Conservation (phyloP, 179 eudicot genomes). For the Vitellaria paradoxa region DNA sequence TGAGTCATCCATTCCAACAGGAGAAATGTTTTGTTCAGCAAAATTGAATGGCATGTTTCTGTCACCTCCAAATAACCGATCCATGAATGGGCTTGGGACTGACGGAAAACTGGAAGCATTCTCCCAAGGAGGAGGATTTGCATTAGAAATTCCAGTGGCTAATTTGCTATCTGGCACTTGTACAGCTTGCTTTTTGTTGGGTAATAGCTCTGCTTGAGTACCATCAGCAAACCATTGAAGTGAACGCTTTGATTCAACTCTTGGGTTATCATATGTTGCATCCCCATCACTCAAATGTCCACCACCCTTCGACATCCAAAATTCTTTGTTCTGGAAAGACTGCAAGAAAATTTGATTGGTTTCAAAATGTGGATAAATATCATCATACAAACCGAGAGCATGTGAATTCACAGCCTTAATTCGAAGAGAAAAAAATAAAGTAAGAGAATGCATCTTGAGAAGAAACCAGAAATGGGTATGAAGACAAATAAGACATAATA, state of each 20-base stretch:
- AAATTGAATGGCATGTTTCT: conserved; percentile 19
- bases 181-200: conserved; percentile 44
- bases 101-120: conserved; percentile 31
- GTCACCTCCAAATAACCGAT: conserved; percentile 43
- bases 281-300: conserved; percentile 21
- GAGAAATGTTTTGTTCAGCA: conserved; percentile 19
- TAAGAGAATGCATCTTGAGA: neutral
- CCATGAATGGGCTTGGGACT: conserved; percentile 40
- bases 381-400: neutral
- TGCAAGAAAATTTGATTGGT: neutral
- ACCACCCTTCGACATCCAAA: conserved; percentile 30
- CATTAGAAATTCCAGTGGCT: conserved; percentile 22
- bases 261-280: conserved; percentile 14
- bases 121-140: conserved; percentile 32
- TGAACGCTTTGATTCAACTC: conserved; percentile 26
- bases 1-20: conserved; percentile 22
- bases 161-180: conserved; percentile 30
- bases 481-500: neutral
- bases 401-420: neutral
- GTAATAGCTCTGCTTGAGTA: conserved; percentile 40
- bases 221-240: conserved; percentile 40
- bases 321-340: conserved; percentile 28
- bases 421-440: neutral
- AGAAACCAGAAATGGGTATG: neutral
- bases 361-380: neutral